phyloP scores from a whole-genome alignment of 2,329 filamentous ascomycete genomes.

The Hawksworthiomyces lignivorus region DNA sequence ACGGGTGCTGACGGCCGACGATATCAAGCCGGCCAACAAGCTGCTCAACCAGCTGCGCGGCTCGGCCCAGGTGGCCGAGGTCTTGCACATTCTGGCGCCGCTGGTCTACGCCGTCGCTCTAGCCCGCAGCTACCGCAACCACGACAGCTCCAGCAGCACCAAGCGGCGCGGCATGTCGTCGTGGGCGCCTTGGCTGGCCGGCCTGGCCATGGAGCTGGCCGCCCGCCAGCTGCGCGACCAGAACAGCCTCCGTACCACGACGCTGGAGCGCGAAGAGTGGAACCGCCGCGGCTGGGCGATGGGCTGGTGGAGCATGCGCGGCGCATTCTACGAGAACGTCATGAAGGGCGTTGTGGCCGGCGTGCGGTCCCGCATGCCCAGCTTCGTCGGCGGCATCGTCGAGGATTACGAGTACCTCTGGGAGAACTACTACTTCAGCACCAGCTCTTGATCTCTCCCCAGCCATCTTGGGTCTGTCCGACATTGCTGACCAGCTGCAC shows the following conservation, averaged over 20 bases:
- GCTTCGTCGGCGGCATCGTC: constrained; percentile 74
- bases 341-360: constrained; percentile 68
- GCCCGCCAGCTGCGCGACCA: constrained; percentile 75
- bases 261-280: constrained; percentile 84
- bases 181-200: constrained; percentile 89
- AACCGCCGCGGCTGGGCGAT: constrained; percentile 81
- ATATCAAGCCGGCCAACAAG: constrained; percentile 85
- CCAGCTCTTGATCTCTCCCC: constrained; percentile 30
- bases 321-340: constrained; percentile 92
- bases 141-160: constrained; percentile 2
- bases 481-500: too few relatives aligned
- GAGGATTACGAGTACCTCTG: constrained; percentile 97
- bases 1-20: constrained; percentile 88
- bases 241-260: constrained; percentile 72
- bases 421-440: constrained; percentile 94
- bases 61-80: constrained; percentile 66
- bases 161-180: constrained; percentile 43
- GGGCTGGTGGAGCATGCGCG: constrained; percentile 93
- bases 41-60: constrained; percentile 79
- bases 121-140: constrained; percentile 36
- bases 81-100: constrained; percentile 86
- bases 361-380: constrained; percentile 68
- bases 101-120: constrained; percentile 80
- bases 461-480: too few relatives aligned
- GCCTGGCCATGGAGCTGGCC: constrained; percentile 76